Percentiles rank a stretch among this genome's conserved stretches.
Evolutionary conservation across 2,329 filamentous ascomycete genomes (phyloP).

Genomic region (Neopestalotiopsis sp.): DNA sequence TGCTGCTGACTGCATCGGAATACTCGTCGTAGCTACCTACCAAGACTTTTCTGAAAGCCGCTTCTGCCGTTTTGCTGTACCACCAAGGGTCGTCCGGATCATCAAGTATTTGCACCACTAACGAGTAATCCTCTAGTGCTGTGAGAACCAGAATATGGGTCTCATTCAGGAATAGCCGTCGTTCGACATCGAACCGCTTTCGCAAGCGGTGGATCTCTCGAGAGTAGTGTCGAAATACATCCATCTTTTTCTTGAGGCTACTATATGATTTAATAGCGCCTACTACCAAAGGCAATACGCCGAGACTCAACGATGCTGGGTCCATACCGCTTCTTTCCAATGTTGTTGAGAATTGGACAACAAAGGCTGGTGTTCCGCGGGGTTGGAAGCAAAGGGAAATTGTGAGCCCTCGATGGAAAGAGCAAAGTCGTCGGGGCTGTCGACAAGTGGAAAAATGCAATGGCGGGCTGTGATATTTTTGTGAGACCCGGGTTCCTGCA

Average conservation of each 20-base stretch:
- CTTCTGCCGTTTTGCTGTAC: neutral
- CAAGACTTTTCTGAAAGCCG: neutral
- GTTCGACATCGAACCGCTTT: neutral
- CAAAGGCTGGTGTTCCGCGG: too few species aligned
- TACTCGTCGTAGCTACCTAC: neutral
- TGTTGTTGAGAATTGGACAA: too few species aligned
- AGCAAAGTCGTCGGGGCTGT: too few species aligned
- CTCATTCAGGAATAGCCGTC: neutral
- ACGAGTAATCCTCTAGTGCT: neutral
- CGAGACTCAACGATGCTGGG: slow-evolving; percentile 1
- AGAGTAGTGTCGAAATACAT: slow-evolving; percentile 4
- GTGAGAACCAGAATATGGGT: neutral
- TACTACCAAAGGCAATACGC: neutral
- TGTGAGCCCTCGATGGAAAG: too few species aligned
- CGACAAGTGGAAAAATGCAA: too few species aligned
- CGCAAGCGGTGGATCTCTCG: neutral
- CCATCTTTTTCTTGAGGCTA: too few species aligned
- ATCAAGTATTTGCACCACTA: neutral
- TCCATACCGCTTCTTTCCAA: too few species aligned
- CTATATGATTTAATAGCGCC: neutral
- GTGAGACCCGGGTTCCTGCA: too few species aligned
- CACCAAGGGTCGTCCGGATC: neutral
- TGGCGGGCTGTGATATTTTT: too few species aligned
- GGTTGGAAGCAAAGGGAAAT: too few species aligned
- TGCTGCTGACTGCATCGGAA: neutral